Percentiles rank a stretch among this genome's conserved stretches.
Conservation (phyloP, 2,329 filamentous ascomycete species). For the Talaromyces sp. region DNA sequence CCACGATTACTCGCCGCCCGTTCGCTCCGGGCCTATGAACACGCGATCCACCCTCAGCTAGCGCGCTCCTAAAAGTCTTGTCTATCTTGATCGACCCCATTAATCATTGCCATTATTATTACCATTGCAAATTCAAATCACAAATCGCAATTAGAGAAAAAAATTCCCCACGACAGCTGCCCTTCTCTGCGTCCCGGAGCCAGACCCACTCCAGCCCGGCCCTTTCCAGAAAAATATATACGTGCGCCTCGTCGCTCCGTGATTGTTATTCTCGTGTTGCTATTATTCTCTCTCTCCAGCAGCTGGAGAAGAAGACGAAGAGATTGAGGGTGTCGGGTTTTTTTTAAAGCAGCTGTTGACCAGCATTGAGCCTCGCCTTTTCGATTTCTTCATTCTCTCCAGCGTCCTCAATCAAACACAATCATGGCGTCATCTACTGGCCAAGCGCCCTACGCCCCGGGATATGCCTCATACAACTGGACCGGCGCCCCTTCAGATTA, state of each 20-base stretch:
- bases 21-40: background rate
- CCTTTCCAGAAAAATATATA: constrained; percentile 1
- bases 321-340: background rate
- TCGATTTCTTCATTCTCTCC: background rate
- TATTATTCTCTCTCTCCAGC: background rate
- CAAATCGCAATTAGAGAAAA: background rate
- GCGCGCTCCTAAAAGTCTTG: background rate
- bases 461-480: constrained; percentile 47
- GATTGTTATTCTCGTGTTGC: background rate
- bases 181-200: background rate
- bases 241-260: background rate
- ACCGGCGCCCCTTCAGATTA: constrained; percentile 41
- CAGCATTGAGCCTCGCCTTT: background rate
- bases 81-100: background rate
- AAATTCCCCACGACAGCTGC: background rate
- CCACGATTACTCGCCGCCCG: background rate
- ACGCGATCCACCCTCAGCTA: background rate
- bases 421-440: constrained; percentile 25
- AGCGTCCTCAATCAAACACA: background rate
- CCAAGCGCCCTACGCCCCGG: constrained; percentile 28
- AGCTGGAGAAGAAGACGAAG: background rate
- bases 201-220: background rate
- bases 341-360: background rate
- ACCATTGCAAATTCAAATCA: background rate
- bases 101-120: background rate